Evolutionary conservation across 805 yeast species (phyloP), one percentile per base, ranked within the genome.

Genomic region (Nakazawaea populi): DNA sequence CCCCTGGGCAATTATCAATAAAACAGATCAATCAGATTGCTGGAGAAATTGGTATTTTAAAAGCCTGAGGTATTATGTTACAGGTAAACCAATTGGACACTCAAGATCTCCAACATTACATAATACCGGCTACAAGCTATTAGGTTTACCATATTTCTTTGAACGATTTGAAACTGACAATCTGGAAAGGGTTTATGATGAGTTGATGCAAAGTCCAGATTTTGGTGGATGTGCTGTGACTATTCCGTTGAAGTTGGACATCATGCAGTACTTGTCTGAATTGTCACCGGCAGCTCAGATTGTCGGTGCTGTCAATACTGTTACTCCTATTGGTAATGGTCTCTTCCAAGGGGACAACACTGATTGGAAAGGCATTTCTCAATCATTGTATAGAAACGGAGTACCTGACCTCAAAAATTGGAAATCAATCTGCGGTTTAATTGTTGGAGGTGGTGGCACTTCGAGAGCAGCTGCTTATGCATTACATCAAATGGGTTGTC

Each of bases 401-500:
- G 83, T 82, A 41, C 79, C 83, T 40, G 67, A 68, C 40, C 60
- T 63, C 52, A 65, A 63, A 27, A 61, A 58, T 52, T 59, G 61
- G 32, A 51, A 57, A 12, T 58, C 55, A 4, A 71, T 75, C 10
- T 70, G 76, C 52, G 97, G 97, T 34, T 70, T 91, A 53, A 86
- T 94, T 43, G 74, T 94, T 56, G 99, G 99, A 47, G 97, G 96
- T 24, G 99, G 99, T 41, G 99, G 99, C 42, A 91, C 99, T 29
- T 84, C 97, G 1, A 79, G 97, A 61, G 97, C 99, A 41, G 98
- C 97, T 0, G 81, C 88, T 12, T 90, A 79, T 65, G 97, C 99
- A 1, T 74, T 94, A 56, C 79, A 82, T 62, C 62, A 80, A 54
- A 70, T 92, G 72, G 97, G 97, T 2, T 89, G 95, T 66, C 58